These are phyloP conservation scores for Hericium rajendrae DNA, from an alignment of 768 basidiomycete species.

Conservation along the genomic window DNA sequence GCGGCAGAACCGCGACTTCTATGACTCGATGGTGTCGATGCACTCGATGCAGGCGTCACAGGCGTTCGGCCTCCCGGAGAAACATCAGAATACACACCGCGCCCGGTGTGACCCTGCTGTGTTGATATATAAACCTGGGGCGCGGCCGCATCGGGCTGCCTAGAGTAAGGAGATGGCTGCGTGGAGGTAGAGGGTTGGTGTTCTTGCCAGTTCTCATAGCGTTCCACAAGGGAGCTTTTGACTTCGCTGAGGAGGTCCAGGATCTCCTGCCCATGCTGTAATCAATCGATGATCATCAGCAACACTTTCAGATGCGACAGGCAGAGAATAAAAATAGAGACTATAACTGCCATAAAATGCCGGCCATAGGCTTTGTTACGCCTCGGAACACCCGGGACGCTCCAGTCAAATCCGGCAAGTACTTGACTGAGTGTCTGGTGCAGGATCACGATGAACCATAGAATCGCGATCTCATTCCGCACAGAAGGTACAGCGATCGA, in stretches of 20 bases:
- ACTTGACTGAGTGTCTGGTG: too few species aligned
- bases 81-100: background rate
- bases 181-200: conserved; percentile 10
- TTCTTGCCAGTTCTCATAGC: conserved; percentile 51
- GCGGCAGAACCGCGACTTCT: conserved; percentile 6
- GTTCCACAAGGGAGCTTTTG: conserved; percentile 53
- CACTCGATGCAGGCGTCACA: conserved; percentile 2
- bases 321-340: background rate
- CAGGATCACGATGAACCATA: too few species aligned
- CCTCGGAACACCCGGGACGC: too few species aligned
- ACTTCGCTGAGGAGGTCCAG: conserved; percentile 55
- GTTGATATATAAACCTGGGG: background rate
- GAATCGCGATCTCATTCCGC: too few species aligned
- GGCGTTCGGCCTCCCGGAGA: background rate
- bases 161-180: background rate
- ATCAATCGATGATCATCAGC: conserved; percentile 9
- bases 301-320: background rate
- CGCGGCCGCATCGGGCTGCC: too few species aligned
- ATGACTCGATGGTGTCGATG: conserved; percentile 14
- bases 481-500: too few species aligned
- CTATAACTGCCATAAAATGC: background rate
- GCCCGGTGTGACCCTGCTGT: too few species aligned
- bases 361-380: too few species aligned
- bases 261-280: conserved; percentile 68
- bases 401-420: too few species aligned